phyloP scores from a whole-genome alignment of 1,139 yeast genomes.

The Candida tetrigidarum region DNA sequence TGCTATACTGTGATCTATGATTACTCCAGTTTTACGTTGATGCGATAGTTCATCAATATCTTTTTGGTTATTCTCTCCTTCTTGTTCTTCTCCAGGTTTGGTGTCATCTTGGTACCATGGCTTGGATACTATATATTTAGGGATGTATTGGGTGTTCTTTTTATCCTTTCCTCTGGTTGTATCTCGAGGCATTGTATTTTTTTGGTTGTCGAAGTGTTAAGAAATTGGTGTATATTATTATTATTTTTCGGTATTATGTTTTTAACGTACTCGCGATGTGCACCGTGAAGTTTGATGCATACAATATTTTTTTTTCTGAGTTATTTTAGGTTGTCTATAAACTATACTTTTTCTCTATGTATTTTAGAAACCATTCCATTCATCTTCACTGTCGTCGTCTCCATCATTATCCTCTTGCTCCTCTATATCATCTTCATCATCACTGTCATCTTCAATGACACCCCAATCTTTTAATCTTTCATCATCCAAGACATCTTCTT shows the following conservation, averaged over 20 bases:
- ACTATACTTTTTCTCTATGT: neutral
- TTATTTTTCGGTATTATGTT: neutral
- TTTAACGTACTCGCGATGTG: no score
- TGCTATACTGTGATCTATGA: conserved; percentile 35
- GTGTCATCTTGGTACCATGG: conserved; percentile 32
- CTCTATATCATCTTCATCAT: conserved; percentile 23
- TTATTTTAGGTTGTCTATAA: neutral
- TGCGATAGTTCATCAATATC: conserved; percentile 27
- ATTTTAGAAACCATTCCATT: conserved; percentile 37
- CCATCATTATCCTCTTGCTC: conserved; percentile 21
- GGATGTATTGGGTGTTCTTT: conserved; percentile 27
- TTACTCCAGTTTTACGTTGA: conserved; percentile 28
- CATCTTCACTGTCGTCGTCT: conserved; percentile 29
- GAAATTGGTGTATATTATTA: neutral
- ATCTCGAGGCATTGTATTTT: neutral
- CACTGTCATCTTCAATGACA: conserved; percentile 36
- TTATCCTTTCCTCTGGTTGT: conserved; percentile 10
- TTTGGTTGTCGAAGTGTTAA: neutral
- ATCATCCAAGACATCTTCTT: conserved; percentile 69
- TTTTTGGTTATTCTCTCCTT: conserved; percentile 14
- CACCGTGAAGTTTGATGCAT: no score
- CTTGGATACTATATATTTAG: conserved; percentile 33
- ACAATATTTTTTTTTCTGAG: neutral
- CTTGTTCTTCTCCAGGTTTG: neutral
- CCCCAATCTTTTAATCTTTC: conserved; percentile 71